These are phyloP conservation scores for Elsinoe fawcettii DNA, from an alignment of 2,329 filamentous ascomycete species.

Conservation along the genomic window DNA sequence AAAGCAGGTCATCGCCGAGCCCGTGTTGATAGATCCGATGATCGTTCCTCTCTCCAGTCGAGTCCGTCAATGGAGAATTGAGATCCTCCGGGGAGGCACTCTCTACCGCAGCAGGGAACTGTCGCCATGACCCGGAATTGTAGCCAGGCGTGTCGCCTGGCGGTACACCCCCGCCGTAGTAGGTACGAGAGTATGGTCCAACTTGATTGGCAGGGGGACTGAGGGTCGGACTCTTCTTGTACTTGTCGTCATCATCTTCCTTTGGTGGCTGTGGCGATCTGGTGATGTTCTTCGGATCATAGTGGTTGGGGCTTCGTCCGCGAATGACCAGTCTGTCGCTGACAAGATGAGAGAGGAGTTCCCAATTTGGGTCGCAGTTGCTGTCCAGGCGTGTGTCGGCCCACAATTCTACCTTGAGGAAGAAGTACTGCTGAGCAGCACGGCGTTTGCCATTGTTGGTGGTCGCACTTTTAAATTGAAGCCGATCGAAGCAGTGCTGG, in stretches of 20 bases:
- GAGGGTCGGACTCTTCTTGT: background rate
- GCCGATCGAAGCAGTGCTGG: slow-evolving; percentile 70
- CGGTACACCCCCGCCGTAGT: background rate
- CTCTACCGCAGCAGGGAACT: background rate
- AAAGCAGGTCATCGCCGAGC: background rate
- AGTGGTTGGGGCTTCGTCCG: slow-evolving; percentile 67
- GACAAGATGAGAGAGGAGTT: slow-evolving; percentile 64
- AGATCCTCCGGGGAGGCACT: background rate
- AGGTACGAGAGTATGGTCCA: background rate
- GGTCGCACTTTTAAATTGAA: slow-evolving; percentile 90
- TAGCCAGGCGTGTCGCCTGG: background rate
- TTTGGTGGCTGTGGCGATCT: background rate
- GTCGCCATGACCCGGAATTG: background rate
- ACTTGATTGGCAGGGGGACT: background rate
- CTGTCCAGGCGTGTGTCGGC: slow-evolving; percentile 53
- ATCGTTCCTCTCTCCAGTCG: background rate
- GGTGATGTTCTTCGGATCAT: slow-evolving; percentile 36
- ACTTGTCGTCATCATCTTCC: background rate
- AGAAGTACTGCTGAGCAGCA: slow-evolving; percentile 86
- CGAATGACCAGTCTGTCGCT: slow-evolving; percentile 83
- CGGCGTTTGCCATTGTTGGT: slow-evolving; percentile 89
- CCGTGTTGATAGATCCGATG: background rate
- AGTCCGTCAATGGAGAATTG: background rate
- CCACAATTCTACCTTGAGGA: slow-evolving; percentile 78
- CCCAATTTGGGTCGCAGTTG: slow-evolving; percentile 46